Base-by-base conservation (phyloP, 2,329 filamentous ascomycete species). In the Truncatella angustata region DNA sequence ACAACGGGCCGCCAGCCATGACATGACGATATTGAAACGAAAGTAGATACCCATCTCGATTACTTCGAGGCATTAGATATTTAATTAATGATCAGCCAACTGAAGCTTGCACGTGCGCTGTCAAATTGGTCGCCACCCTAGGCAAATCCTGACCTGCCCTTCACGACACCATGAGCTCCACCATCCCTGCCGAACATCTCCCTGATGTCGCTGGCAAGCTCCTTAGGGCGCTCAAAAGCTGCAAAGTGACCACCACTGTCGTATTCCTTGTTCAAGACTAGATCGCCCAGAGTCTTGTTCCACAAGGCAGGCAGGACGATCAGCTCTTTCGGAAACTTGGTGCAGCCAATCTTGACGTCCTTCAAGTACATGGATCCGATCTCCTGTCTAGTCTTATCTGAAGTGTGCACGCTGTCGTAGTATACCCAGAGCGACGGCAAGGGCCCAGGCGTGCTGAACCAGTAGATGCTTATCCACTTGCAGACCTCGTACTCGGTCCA, bases 401-500 rank as follows among this genome's bases (percentile, higher is more conserved):
- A 84, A 20, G 67, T 60, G 53, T 84, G 82, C 4, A 61, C 66
- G 0, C 73, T 67, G 66, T 91, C 88, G 59, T 91, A 90, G 68
- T 93, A 93, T 32, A 91, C 87, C 7, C 85, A 67, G 5, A 82
- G 18, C 62, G 52, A 79, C 82, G 0, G 88, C 85, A 3, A 81
- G 54, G 11, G 88, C 81, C 0, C 88, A 87, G 1, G 86, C 84
- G 0, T 71, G 11, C 81, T 85, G 69, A 91, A 91, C 60, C 79
- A 82, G 66, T 92, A 92, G 18, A 92, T 79, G 49, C 77, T 82
- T 0, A 91, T 69, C 89, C 88, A 93, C 0, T 84, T 88, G 21
- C 90, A 69, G 5, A 92, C 79, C 69, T 92, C 88, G 48, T 91
- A 86, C 52, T 90, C 84, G 0, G 82, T 86, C 88, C 87, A 92